phyloP scores from a whole-genome alignment of 495 filamentous ascomycete species.

The Penicillium bovifimosum region DNA sequence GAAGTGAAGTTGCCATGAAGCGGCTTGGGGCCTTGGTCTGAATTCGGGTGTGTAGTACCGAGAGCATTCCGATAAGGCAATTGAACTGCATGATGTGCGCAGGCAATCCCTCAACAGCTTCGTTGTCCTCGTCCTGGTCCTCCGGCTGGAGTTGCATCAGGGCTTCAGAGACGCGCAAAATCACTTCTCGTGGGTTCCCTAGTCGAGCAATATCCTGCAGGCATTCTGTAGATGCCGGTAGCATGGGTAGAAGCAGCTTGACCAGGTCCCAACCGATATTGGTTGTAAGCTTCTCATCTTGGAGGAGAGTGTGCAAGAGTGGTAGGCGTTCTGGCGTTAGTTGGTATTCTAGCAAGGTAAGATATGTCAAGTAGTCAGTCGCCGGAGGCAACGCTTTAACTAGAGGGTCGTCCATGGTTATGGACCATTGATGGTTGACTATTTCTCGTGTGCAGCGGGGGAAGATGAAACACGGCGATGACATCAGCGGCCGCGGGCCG shows the following conservation, averaged over 20 bases:
- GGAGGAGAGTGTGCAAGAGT: conserved; percentile 68
- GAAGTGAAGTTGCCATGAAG: conserved; percentile 85
- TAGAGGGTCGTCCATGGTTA: conserved; percentile 39
- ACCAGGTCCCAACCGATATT: conserved; percentile 98
- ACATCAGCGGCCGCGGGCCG: conserved; percentile 9
- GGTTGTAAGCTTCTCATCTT: conserved; percentile 74
- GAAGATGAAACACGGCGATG: conserved; percentile 7
- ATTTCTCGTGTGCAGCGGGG: conserved; percentile 6
- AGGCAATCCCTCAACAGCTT: conserved; percentile 13
- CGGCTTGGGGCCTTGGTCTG: conserved; percentile 86
- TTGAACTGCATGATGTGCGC: conserved; percentile 57
- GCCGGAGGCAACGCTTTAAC: conserved; percentile 57
- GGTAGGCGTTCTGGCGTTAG: conserved; percentile 72
- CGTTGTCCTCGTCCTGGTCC: conserved; percentile 46
- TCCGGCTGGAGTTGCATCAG: conserved; percentile 54
- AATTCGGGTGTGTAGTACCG: conserved; percentile 80
- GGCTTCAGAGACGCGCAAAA: conserved; percentile 78
- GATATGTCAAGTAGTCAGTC: conserved; percentile 80
- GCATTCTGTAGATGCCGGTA: conserved; percentile 67
- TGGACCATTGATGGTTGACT: conserved; percentile 10
- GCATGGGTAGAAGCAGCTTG: conserved; percentile 69
- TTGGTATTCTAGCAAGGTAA: conserved; percentile 82
- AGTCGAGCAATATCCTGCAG: conserved; percentile 71
- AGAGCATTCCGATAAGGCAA: conserved; percentile 71
- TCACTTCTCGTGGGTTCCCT: conserved; percentile 91